Evolutionary conservation across 2,329 filamentous ascomycete species (phyloP).

Genomic region (Aspergillus sp.): DNA sequence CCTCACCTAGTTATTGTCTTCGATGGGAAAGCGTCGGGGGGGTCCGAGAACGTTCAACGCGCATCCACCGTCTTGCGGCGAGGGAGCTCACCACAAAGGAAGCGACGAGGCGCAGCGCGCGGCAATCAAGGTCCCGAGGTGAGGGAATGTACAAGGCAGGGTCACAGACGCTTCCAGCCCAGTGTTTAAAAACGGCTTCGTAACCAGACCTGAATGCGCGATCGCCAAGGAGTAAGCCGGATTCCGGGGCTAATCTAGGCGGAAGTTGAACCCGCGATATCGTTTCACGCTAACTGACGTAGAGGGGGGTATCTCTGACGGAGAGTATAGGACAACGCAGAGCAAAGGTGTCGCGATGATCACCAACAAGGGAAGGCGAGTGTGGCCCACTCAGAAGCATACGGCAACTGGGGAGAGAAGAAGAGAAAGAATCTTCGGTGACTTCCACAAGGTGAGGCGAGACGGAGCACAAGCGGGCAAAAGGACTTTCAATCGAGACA

Average conservation of each 20-base stretch:
- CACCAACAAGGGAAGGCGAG: slow-evolving; percentile 13
- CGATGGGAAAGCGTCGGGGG: slow-evolving; percentile 29
- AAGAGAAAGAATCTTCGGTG: slow-evolving; percentile 15
- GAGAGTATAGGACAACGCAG: slow-evolving; percentile 12
- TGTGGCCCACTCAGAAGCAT: slow-evolving; percentile 19
- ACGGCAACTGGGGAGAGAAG: slow-evolving; percentile 12
- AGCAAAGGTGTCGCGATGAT: slow-evolving; percentile 9
- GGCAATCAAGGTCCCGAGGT: slow-evolving; percentile 22
- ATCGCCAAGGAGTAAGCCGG: slow-evolving; percentile 4
- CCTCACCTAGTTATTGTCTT: slow-evolving; percentile 34
- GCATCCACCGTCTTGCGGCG: slow-evolving; percentile 36
- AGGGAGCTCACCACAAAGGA: slow-evolving; percentile 24
- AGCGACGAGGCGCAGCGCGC: slow-evolving; percentile 29
- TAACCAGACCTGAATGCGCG: slow-evolving; percentile 13
- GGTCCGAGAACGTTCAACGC: slow-evolving; percentile 25
- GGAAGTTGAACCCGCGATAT: slow-evolving; percentile 2
- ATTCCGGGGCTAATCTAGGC: background rate
- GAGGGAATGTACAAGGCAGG: slow-evolving; percentile 18
- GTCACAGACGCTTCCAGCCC: slow-evolving; percentile 15
- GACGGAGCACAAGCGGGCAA: slow-evolving; percentile 1
- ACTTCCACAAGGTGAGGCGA: slow-evolving; percentile 11
- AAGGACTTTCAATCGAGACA: background rate
- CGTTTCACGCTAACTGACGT: slow-evolving; percentile 10
- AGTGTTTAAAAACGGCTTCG: background rate
- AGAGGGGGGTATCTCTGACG: slow-evolving; percentile 4